Base-by-base conservation (phyloP, 1,284 basidiomycete genomes). In the Moesziomyces globuligerus region DNA sequence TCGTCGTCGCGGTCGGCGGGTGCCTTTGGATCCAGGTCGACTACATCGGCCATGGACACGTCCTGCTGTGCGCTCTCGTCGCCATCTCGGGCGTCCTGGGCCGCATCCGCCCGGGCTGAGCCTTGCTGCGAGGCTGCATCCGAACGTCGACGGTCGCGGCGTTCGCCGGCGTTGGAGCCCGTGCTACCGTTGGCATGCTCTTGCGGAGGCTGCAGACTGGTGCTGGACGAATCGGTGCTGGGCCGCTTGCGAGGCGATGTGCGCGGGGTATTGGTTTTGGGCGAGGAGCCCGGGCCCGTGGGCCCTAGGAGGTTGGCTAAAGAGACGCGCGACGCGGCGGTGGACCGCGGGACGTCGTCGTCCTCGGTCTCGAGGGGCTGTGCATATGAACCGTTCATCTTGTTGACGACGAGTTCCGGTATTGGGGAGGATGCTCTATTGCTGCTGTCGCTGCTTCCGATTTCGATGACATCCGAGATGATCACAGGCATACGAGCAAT, bases 221-320 rank as follows among this genome's bases (percentile, higher is more conserved):
- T 36, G 32, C 32, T 23, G 5, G 48, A 43, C n/a, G 28, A 28
- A 25, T 55, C 64, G 28, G 56, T 51, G 62, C 61, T 71, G 23
- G 47, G 34, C 13, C 68, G 49, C 24, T 72, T 72, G 40, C 62
- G 57, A 17, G 64, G 69, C n/a, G 69, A 72, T 13, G 58, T 61
- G 18, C 69, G 48, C 3, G 69, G 59, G 29, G 55, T 37, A n/a
- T 39, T 58, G 28, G 64, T 29, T 15, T 62, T 59, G 5, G 64
- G 59, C 18, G 69, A 67, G 28, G 59, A 58, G 37, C 64, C 64
- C 11, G 69, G 69, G 11, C 69, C 69, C 11, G 39, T 47, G 24
- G 69, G 69, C 3, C 69, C 69, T 21, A 72, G 34, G 17, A 72
- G 59, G 20, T 72, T 72, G 40, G 69, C 69, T 6, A 72, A 49